phyloP scores from a whole-genome alignment of 805 yeast species.

The Pachysolen tannophilus region DNA sequence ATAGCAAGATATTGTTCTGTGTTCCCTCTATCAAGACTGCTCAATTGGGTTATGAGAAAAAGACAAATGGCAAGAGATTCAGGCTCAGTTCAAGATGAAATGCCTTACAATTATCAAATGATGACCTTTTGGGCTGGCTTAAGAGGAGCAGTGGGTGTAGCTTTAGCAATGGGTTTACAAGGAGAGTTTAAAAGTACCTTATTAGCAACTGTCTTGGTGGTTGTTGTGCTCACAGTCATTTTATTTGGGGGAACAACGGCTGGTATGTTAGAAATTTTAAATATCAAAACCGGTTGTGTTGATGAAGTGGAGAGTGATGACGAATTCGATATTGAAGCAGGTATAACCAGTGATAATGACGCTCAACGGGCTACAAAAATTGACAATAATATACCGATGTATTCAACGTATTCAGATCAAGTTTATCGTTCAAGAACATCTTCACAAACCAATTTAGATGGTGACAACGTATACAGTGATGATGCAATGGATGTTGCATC shows the following conservation, averaged over 20 bases:
- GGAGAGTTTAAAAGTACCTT: constrained; percentile 87
- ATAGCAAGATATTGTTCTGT: constrained; percentile 96
- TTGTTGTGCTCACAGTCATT: constrained; percentile 92
- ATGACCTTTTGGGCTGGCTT: constrained; percentile 99
- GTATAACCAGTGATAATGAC: not conserved
- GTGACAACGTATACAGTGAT: constrained; percentile 2
- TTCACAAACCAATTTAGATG: constrained; percentile 13
- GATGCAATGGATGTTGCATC: constrained; percentile 17
- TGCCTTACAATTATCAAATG: constrained; percentile 92
- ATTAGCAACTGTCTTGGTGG: constrained; percentile 91
- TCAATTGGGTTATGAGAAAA: constrained; percentile 70
- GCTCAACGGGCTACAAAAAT: constrained; percentile 9
- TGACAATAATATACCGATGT: constrained; percentile 13
- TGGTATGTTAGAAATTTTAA: constrained; percentile 91
- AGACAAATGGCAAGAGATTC: constrained; percentile 44
- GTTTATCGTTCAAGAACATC: constrained; percentile 20
- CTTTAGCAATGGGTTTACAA: constrained; percentile 93
- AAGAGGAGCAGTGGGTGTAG: constrained; percentile 99
- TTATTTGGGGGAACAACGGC: constrained; percentile 98
- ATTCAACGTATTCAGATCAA: constrained; percentile 10
- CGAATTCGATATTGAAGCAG: constrained; percentile 86
- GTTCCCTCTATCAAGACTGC: constrained; percentile 80
- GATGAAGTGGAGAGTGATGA: constrained; percentile 84
- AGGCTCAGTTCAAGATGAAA: constrained; percentile 63
- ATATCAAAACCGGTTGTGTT: constrained; percentile 85